Evolutionary conservation across 2,329 filamentous ascomycete species (phyloP).

Genomic region (Pseudocercospora macadamiae): DNA sequence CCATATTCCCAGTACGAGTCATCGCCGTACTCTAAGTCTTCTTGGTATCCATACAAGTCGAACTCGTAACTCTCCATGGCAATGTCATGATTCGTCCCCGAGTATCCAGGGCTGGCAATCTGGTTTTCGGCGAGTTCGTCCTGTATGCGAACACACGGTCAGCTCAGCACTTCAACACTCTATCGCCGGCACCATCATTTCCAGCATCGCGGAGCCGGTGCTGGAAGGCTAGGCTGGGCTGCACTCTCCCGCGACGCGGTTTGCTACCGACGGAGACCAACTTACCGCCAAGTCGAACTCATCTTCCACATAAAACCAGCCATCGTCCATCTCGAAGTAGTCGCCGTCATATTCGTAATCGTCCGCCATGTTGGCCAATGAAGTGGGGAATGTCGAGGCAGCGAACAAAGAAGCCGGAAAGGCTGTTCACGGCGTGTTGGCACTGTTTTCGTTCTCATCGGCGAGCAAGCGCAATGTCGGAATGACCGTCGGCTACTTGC

Average conservation of each 20-base stretch:
- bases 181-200: not conserved
- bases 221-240: too few species aligned
- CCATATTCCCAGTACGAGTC: conserved; percentile 49
- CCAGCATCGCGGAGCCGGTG: too few species aligned
- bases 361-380: conserved; percentile 30
- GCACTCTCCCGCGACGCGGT: conserved; percentile 3
- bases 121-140: conserved; percentile 55
- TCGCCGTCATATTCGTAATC: conserved; percentile 42
- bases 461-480: too few species aligned
- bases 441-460: conserved; percentile 1
- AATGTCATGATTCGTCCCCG: conserved; percentile 37
- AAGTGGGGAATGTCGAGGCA: not conserved
- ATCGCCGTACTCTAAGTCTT: conserved; percentile 53
- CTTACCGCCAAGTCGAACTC: conserved; percentile 43
- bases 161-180: not conserved
- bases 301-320: conserved; percentile 53
- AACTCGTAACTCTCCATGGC: conserved; percentile 43
- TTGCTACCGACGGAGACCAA: conserved; percentile 7
- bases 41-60: conserved; percentile 53
- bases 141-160: conserved; percentile 29
- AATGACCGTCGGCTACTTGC: not conserved
- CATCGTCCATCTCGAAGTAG: conserved; percentile 44
- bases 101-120: conserved; percentile 47
- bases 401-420: conserved; percentile 1
- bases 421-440: not conserved